Evolutionary conservation across 2,329 filamentous ascomycete genomes (phyloP), one percentile per base, ranked within the genome.

Genomic region (Nectriaceae sp.): DNA sequence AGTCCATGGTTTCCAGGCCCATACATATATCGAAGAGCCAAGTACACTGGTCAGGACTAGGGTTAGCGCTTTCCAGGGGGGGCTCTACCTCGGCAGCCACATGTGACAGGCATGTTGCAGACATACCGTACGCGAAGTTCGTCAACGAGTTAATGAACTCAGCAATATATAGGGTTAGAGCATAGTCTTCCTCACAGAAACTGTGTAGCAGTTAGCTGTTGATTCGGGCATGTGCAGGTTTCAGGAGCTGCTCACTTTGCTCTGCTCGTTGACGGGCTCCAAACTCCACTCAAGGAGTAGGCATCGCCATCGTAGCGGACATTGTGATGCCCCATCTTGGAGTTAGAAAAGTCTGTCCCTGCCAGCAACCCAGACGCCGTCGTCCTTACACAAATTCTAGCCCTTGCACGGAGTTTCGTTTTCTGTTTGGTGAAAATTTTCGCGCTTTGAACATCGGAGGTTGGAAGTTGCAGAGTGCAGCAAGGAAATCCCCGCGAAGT

Each of bases 111-210:
- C 36, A 44, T 41, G 47, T 21, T 15, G 8, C 21, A 15, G 16
- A 47, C 74, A 55, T 79, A 83, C 63, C 55, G 40, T 71, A 75
- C 2, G 69, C 55, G 16, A 70, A 45, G 51, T 72, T 75, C 31
- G 71, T 72, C 13, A 74, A 46, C 0, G 70, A 69, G 51, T 75
- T 75, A 54, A 75, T 69, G 42, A 75, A 74, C 50, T 75, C 73
- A 22, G 72, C 72, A 5, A 75, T 53, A 44, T 70, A 74, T 15
- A 69, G 58, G 2, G 70, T 73, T 18, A 75, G 53, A n/a, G 65
- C 64, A 57, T 75, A 75, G 60, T 84, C 80, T 67, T 84, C 67
- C 44, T 71, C 69, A 40, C 69, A 71, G 42, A 71, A 71, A 45
- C 69, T 71, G 39, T 10, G 6, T 33, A 10, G 29, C 10, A 29